Base-by-base conservation (phyloP, 176 grass and related monocot species). In the Areca catechu region DNA sequence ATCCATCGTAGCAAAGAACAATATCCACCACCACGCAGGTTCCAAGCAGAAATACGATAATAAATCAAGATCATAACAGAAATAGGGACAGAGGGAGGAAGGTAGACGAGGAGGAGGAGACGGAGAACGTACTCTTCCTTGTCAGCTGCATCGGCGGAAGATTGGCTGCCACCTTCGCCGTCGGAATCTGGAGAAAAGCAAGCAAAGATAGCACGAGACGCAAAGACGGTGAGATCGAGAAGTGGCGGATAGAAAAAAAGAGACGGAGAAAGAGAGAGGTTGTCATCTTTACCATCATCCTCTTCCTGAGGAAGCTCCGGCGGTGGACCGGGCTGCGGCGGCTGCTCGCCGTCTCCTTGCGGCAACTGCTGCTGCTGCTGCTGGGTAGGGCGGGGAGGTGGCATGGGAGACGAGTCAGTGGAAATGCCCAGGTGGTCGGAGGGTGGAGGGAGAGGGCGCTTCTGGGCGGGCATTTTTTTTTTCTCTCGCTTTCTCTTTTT, bases 381-480 rank as follows among this genome's bases (percentile, higher is more conserved):
- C 3, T 19, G 53, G 19, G 53, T 4, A 7, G 53, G 19, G 12
- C 17, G 20, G 4, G 53, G 53, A 55, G 20, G 53, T 7, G 53
- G 53, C 19, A 21, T 22, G 4, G 17, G 21, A 55, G 53, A 5
- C 21, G 19, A 14, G 19, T 20, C 21, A 10, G 18, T 10, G 19
- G 53, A 4, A 7, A 22, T 20, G 53, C 19, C 21, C 0, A 12
- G 20, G 20, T 55, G 53, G 53, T 55, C 53, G 53, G 53, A 55
- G 20, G 53, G 6, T 3, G 53, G 7, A 19, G 53, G 5, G 21
- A 20, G 53, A 9, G 53, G 53, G 21, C 20, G 53, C 53, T 55
- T 55, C 20, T 55, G 53, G 53, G 53, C 53, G 12, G 53, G 53
- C 53, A 55, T 55, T 55, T 55, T 21, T n/a, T 54, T 17, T 54